Base-by-base conservation (phyloP, 2,329 filamentous ascomycete species). In the Arthrobotrys conoides region DNA sequence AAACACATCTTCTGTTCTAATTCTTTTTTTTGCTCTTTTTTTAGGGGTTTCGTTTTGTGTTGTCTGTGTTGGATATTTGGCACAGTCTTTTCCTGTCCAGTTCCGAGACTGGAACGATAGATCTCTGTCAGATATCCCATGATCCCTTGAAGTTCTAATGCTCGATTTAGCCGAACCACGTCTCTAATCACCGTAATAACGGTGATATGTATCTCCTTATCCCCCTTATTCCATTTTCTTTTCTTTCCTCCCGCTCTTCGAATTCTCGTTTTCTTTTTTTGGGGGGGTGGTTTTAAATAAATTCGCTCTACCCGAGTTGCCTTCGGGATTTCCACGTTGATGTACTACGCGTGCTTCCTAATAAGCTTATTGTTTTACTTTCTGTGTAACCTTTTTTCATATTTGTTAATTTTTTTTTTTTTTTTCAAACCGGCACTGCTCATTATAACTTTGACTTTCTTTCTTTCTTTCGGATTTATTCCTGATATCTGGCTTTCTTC, bases 141-240 rank as follows among this genome's bases (percentile, higher is more conserved):
- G 55, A 64, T 41, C 33, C n/a, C 3, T 72, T 55, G 12, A 33
- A n/a, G 20, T 49, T 49, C 27, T 36, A 12, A 55, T 67, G 61
- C 70, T 55, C 70, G 51, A 59, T 67, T 73, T 73, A 73, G 70
- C 70, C 70, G 41, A 24, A 14, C 22, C 44, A 64, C 41, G 33
- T 48, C 20, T 38, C 36, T 18, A 8, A 46, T 59, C 16, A 59
- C 44, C 36, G 36, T 20, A n/a, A 61, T 44, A 44, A 36, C 57
- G 57, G 41, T 44, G 33, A 6, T 12, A 41, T 44, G 36, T 18
- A 44, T 61, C 14, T 41, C 14, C 9, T 61, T 61, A 20, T 46
- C 41, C 41, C 36, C 18, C 41, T 49, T 65, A 10, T 46, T 8
- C 27, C 27, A 30, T 30, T 30, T 30, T 6, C 27, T 30, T 30